phyloP scores from a whole-genome alignment of 2,329 filamentous ascomycete genomes.

The Talaromyces sp. region DNA sequence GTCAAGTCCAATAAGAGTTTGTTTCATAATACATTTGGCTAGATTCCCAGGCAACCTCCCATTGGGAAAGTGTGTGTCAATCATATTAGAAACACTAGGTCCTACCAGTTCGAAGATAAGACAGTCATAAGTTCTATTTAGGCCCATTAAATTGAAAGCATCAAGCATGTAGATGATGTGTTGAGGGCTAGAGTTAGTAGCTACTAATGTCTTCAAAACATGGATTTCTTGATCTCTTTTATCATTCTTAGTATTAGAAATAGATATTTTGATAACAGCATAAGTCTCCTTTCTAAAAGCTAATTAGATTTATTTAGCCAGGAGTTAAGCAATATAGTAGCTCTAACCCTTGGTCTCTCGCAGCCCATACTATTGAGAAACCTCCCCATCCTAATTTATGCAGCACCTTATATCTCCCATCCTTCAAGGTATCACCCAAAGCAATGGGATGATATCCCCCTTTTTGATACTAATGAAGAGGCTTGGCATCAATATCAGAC shows the following conservation, averaged over 20 bases:
- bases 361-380: constrained; percentile 34
- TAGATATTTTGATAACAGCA: not conserved
- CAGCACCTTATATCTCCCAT: constrained; percentile 32
- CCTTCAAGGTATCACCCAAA: constrained; percentile 26
- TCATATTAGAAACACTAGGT: not conserved
- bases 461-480: constrained; percentile 2
- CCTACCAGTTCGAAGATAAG: not conserved
- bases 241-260: not conserved
- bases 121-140: not conserved
- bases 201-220: not conserved
- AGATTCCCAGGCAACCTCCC: constrained; percentile 30
- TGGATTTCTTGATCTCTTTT: not conserved
- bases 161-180: not conserved
- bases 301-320: not conserved
- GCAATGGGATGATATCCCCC: constrained; percentile 25
- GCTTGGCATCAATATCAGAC: not conserved
- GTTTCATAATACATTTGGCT: constrained; percentile 40
- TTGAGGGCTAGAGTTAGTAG: not conserved
- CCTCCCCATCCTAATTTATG: constrained; percentile 36
- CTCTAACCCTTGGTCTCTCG: constrained; percentile 26
- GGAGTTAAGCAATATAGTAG: not conserved
- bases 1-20: constrained; percentile 34
- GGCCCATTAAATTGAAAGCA: not conserved
- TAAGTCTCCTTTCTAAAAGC: not conserved
- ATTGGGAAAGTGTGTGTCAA: constrained; percentile 2